Evolutionary conservation across 2,329 filamentous ascomycete genomes (phyloP), one percentile per base, ranked within the genome.

Genomic region (Microdochium trichocladiopsis): DNA sequence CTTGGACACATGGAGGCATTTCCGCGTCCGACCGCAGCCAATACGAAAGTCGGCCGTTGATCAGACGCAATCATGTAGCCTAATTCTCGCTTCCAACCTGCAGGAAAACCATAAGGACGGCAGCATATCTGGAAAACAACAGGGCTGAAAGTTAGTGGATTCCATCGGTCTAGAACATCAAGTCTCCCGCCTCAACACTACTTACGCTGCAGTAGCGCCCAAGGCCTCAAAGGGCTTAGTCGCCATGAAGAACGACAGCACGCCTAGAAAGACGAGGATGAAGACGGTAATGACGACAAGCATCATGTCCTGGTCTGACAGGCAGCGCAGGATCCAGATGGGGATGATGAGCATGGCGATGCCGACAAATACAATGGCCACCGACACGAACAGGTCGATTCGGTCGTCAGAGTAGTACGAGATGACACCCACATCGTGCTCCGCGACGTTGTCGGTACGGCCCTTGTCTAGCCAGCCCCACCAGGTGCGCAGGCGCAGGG

Each of bases 251-350:
- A 53, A 60, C 2, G 58, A 58, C 9, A 61, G 47, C 2, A 58
- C 50, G 21, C 56, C 12, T 2, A 61, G 52, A 28, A 58, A 58
- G 6, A 55, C 49, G 9, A 55, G 49, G 18, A 67, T 54, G 48
- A 68, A 69, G 1, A 55, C 28, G 0, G 67, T 68, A 22, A 69
- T 70, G 4, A 66, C 57, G 1, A 41, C 57, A 8, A 69, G 48
- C 49, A 66, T 68, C 8, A n/a, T 36, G 2, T 48, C 47, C n/a
- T 55, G 16, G 16, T 25, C 41, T 0, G 51, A 53, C 8, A 48
- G 12, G 24, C 23, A 16, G 24, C 61, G 52, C 8, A 71, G 54
- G 5, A 65, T 60, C 66, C 64, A 71, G 8, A 69, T 58, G 1
- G 67, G 67, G 1, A 59, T 57, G 24, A 70, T 56, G 10, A 69